Percentiles rank a stretch among this genome's conserved stretches.
These are phyloP conservation scores for Cadophora malorum DNA, from an alignment of 2,329 filamentous ascomycete genomes.

Conservation along the genomic window DNA sequence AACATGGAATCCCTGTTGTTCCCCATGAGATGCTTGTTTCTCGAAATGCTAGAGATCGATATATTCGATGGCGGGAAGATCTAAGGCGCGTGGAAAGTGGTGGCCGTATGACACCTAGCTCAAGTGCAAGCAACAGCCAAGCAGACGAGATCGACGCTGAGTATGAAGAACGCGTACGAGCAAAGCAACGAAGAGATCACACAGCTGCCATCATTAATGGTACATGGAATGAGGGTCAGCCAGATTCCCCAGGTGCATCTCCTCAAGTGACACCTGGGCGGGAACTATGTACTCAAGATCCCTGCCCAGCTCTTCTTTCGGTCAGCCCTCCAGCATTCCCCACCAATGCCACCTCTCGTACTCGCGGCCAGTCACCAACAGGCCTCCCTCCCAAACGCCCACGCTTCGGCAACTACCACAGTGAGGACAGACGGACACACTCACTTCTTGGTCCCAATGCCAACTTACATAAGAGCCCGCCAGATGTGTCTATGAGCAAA, in stretches of 20 bases:
- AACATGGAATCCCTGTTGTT: conserved; percentile 77
- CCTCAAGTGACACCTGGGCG: conserved; percentile 30
- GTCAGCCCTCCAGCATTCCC: conserved; percentile 21
- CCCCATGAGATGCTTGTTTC: conserved; percentile 82
- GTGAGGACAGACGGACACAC: conserved; percentile 39
- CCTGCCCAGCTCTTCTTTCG: conserved; percentile 23
- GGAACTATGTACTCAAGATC: conserved; percentile 31
- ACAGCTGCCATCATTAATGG: conserved; percentile 60
- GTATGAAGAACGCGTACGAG: conserved; percentile 42
- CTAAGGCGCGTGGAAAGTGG: conserved; percentile 65
- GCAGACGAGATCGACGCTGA: conserved; percentile 38
- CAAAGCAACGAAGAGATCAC: conserved; percentile 53
- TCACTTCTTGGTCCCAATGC: conserved; percentile 40
- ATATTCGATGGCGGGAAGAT: conserved; percentile 78
- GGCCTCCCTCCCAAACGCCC: conserved; percentile 34
- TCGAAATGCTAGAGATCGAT: conserved; percentile 78
- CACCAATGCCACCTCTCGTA: conserved; percentile 24
- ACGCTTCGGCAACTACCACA: conserved; percentile 36
- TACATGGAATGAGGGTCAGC: conserved; percentile 69
- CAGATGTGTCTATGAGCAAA: conserved; percentile 35
- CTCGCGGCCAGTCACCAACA: conserved; percentile 29
- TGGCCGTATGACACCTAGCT: conserved; percentile 45
- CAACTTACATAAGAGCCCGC: conserved; percentile 31
- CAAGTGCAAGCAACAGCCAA: conserved; percentile 39
- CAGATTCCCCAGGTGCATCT: conserved; percentile 57